Evolutionary conservation across 78 protist genomes (phyloP).

Genomic region (Guillardia theta): DNA sequence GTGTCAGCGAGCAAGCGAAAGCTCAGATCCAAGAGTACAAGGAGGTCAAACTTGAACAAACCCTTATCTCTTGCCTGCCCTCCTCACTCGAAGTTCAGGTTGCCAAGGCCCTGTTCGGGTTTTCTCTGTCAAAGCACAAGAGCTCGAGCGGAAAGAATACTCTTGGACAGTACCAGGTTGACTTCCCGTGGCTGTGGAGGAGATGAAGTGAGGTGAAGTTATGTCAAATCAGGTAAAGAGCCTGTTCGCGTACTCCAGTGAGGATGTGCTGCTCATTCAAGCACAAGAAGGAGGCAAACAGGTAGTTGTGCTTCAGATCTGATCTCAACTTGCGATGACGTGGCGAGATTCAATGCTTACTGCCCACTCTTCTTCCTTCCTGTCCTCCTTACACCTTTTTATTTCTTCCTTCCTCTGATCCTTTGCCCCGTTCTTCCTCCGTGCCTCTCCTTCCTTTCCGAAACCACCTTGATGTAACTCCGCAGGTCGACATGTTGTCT

Average conservation of each 20-base stretch:
- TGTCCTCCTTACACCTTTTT: neutral
- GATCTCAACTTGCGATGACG: no score
- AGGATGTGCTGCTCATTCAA: neutral
- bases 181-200: neutral
- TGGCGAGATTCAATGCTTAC: neutral
- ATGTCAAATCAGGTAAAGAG: neutral
- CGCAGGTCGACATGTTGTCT: slow-evolving; percentile 16
- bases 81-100: neutral
- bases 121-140: slow-evolving; percentile 20
- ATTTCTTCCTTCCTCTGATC: neutral
- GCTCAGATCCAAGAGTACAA: slow-evolving; percentile 23
- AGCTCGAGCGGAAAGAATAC: no score
- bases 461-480: neutral
- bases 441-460: neutral
- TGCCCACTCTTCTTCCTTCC: neutral
- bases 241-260: neutral
- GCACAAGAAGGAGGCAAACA: neutral
- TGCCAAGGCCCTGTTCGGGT: slow-evolving; percentile 27
- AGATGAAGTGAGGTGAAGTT: neutral
- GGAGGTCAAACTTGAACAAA: neutral
- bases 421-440: no score
- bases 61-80: neutral
- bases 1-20: neutral
- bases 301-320: neutral
- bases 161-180: neutral